Conservation (phyloP, 768 basidiomycete species). For the Suillus variegatus region DNA sequence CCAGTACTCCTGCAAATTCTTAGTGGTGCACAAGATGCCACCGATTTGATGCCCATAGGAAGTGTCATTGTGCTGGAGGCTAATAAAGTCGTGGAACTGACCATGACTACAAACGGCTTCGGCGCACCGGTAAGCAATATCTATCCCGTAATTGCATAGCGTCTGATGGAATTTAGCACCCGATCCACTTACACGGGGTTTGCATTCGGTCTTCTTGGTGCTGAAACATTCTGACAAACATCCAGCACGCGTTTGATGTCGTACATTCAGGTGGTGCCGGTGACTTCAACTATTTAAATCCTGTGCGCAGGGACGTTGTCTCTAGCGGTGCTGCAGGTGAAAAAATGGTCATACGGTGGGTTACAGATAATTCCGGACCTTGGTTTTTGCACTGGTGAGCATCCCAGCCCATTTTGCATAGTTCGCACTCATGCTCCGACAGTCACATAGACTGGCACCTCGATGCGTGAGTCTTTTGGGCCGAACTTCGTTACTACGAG, state of each 20-base stretch:
- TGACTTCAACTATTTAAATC: slow-evolving; percentile 36
- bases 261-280: slow-evolving; percentile 31
- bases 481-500: too few species aligned
- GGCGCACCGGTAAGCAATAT: background rate
- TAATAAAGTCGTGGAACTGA: slow-evolving; percentile 31
- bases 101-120: slow-evolving; percentile 7
- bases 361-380: slow-evolving; percentile 64
- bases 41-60: slow-evolving; percentile 45
- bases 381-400: slow-evolving; percentile 48
- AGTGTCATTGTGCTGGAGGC: slow-evolving; percentile 22
- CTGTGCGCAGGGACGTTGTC: slow-evolving; percentile 36
- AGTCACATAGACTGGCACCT: slow-evolving; percentile 35
- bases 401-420: background rate
- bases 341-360: slow-evolving; percentile 54
- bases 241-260: slow-evolving; percentile 12
- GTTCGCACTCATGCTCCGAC: background rate
- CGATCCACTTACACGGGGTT: background rate
- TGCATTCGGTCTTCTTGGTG: background rate
- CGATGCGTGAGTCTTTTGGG: slow-evolving; percentile 18
- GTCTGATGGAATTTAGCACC: background rate
- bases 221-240: background rate
- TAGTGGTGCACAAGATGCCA: slow-evolving; percentile 11
- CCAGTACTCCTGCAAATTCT: background rate
- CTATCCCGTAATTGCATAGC: background rate
- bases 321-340: slow-evolving; percentile 32